phyloP scores from a whole-genome alignment of 1,284 basidiomycete species.

The Gymnopus androsaceus region DNA sequence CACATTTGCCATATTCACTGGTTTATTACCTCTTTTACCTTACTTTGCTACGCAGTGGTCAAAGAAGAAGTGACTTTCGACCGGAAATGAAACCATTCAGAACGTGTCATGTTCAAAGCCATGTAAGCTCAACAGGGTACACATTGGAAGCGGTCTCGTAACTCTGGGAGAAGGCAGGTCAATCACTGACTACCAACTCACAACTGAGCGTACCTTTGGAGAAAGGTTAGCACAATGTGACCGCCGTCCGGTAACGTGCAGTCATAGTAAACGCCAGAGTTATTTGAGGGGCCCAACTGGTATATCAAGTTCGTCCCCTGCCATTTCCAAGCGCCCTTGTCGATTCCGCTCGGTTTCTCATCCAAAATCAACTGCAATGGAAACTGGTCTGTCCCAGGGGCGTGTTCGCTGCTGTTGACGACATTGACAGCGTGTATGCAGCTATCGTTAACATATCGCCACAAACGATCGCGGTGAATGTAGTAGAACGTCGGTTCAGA shows the following conservation, averaged over 20 bases:
- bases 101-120: constrained; percentile 34
- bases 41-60: constrained; percentile 26
- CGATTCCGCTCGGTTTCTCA: constrained; percentile 38
- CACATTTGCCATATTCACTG: too few relatives aligned
- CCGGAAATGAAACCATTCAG: not conserved
- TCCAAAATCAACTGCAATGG: constrained; percentile 50
- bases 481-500: constrained; percentile 41
- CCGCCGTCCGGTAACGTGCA: constrained; percentile 42
- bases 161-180: constrained; percentile 27
- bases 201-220: constrained; percentile 43
- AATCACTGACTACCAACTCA: not conserved
- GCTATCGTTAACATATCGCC: constrained; percentile 55
- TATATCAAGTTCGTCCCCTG: constrained; percentile 57
- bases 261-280: constrained; percentile 52
- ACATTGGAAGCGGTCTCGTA: constrained; percentile 37
- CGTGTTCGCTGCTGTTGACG: constrained; percentile 46
- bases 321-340: constrained; percentile 53
- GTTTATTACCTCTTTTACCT: not conserved
- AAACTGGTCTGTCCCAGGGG: constrained; percentile 33
- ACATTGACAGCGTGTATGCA: constrained; percentile 56
- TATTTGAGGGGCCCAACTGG: constrained; percentile 44
- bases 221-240: constrained; percentile 49
- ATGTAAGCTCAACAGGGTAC: constrained; percentile 49
- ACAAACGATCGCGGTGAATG: constrained; percentile 52
- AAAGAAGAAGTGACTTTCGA: not conserved